Evolutionary conservation across 2,329 filamentous ascomycete genomes (phyloP), one percentile per base, ranked within the genome.

Genomic region (Uncinocarpus reesii): DNA sequence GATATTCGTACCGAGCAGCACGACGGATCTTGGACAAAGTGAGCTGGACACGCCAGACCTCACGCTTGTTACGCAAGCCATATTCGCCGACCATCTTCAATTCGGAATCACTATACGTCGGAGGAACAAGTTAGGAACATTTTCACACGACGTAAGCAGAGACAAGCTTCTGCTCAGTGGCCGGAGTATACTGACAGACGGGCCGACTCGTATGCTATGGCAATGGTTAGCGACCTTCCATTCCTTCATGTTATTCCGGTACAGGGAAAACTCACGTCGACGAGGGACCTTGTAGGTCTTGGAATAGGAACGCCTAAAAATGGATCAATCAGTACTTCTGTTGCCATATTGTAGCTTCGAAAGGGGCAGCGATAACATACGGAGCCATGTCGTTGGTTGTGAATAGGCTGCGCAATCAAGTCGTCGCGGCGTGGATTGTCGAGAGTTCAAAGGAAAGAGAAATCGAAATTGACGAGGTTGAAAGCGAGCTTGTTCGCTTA

Each of bases 1-100:
- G 15, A 11, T n/a, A 15, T 15, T 8, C 81, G 67, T 86, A 95
- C 90, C 92, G 92, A 72, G 92, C 92, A 84, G 92, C 92, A 95
- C 92, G 92, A 89, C 92, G 92, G 69, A 98, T 98, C 84, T 96
- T 96, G 79, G 92, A 96, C 70, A 98, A 84, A 69, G 90, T 95
- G 75, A 98, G 84, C 81, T 87, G 84, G 76, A 98, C 92, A 76
- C 92, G 88, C 92, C 92, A 98, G 71, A 98, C 92, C 81, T 98
- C 92, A 80, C 92, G 90, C 88, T 98, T 98, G 82, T 98, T 98
- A 77, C 89, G 86, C 67, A 98, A 87, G 77, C 92, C 92, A 81
- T 93, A 98, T 80, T 98, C 92, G 77, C 92, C 92, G 68, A 98
- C 90, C 75, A 92, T 84, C 86, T 98, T 98, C 76, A 98, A 78